Evolutionary conservation across 371 early-diverging fungal species (phyloP).

Genomic region (Nematocida major): DNA sequence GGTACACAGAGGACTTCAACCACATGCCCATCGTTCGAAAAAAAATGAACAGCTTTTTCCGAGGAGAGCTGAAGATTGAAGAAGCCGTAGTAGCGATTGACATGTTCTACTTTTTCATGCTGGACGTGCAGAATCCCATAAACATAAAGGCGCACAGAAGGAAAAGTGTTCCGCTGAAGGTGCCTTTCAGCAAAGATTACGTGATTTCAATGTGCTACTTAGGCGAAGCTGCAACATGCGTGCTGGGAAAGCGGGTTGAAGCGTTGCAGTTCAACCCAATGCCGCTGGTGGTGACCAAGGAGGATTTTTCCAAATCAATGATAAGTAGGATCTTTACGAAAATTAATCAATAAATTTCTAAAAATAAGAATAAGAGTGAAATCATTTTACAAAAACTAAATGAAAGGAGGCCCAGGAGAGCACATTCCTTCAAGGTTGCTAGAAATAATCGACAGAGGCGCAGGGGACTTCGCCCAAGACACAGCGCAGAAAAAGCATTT

Average conservation of each 20-base stretch:
- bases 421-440: background rate
- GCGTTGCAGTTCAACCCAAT: background rate
- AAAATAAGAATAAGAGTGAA: background rate
- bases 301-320: background rate
- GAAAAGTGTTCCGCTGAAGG: background rate
- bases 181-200: background rate
- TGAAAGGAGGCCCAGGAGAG: background rate
- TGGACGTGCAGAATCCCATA: background rate
- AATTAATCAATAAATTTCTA: background rate
- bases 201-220: background rate
- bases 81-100: background rate
- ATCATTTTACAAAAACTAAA: conserved; percentile 1
- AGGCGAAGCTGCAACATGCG: conserved; percentile 1
- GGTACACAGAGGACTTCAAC: background rate
- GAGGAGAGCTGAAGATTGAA: background rate
- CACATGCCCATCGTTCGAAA: background rate
- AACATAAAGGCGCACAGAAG: background rate
- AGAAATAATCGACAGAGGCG: background rate
- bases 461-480: background rate
- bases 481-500: background rate
- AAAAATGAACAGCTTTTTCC: conserved; percentile 12
- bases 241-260: conserved; percentile 20
- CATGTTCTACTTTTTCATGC: conserved; percentile 1
- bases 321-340: background rate
- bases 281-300: background rate